Percentiles rank a stretch among this genome's conserved stretches.
phyloP scores from a whole-genome alignment of 108 stramenopile species.

The Skeletonema grethae region DNA sequence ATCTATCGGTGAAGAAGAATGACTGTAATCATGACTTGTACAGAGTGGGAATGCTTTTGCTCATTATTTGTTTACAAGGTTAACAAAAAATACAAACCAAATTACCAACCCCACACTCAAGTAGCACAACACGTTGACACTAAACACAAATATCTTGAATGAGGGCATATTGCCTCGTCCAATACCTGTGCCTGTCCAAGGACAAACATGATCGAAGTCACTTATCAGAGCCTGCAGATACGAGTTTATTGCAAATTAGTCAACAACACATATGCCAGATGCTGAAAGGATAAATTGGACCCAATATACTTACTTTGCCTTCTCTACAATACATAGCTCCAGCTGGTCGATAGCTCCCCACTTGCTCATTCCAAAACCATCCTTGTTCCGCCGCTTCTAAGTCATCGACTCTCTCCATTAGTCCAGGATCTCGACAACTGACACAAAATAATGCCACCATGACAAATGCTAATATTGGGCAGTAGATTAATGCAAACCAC shows the following conservation, averaged over 20 bases:
- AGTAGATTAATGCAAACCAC: constrained; percentile 81
- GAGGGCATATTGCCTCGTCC: constrained; percentile 77
- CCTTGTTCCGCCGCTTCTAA: constrained; percentile 86
- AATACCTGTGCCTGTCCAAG: constrained; percentile 87
- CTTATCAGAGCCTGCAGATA: constrained; percentile 57
- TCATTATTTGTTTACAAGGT: neutral
- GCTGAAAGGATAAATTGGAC: neutral
- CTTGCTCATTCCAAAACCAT: constrained; percentile 94
- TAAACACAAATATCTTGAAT: constrained; percentile 82
- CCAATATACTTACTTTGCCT: constrained; percentile 54
- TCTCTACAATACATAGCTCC: constrained; percentile 89
- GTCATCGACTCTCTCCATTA: constrained; percentile 82
- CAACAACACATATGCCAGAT: neutral
- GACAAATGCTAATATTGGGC: constrained; percentile 66
- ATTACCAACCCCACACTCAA: constrained; percentile 73
- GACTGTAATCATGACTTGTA: neutral
- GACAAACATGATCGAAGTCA: constrained; percentile 89
- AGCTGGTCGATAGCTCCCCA: constrained; percentile 86
- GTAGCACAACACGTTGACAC: constrained; percentile 88
- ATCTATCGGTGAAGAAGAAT: neutral
- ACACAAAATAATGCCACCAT: constrained; percentile 75
- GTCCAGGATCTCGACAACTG: constrained; percentile 85
- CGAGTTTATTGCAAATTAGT: constrained; percentile 17
- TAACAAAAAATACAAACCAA: constrained; percentile 19
- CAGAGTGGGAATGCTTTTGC: neutral